Evolutionary conservation across 371 early-diverging fungal species (phyloP), one percentile per base, ranked within the genome.

Genomic region (Mortierella sp.): DNA sequence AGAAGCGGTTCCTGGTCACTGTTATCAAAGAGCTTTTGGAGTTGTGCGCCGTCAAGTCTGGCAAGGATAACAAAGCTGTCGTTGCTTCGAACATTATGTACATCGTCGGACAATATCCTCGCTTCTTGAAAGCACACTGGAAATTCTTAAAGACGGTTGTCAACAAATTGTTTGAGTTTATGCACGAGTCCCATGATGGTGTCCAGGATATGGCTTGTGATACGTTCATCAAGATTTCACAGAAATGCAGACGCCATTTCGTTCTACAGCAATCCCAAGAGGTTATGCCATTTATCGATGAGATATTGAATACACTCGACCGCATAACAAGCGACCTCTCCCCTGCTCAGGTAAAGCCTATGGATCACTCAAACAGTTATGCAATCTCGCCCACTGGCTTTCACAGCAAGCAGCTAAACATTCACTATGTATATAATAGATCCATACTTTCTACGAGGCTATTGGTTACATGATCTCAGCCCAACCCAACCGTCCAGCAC

Each of bases 131-230:
- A 84, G 96, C 97, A 4, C 99, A 99, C 83, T 98, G 98, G 97
- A 98, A 97, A 86, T 99, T 99, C 88, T 88, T 99, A 73, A 99
- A 98, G 91, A 98, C 99, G 0, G 99, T 99, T n/a, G 96, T 99
- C 69, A 98, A 98, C 92, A 99, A 99, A 85, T 87, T 99, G 49
- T 99, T 99, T 87, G 99, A 99, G 88, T 99, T 99, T 87, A 99
- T 99, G 99, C 97, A 99, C 79, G 99, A 99, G 87, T 87, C 93
- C 6, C 98, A 99, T 77, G 99, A 99, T 87, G 99, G 99, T 88
- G 99, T 99, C 24, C 98, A 98, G 84, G 99, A 99, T 85, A 99
- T 99, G 99, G 99, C 99, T 28, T 99, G 99, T 86, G 99, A 99
- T 85, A 99, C 99, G 3, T 99, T 99, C 85, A 97, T 98, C 75